A percentile compares a stretch with the other conserved stretches of the same genome.
Evolutionary conservation across 345 rosid genomes (phyloP).

Genomic region (Cardamine occulta): DNA sequence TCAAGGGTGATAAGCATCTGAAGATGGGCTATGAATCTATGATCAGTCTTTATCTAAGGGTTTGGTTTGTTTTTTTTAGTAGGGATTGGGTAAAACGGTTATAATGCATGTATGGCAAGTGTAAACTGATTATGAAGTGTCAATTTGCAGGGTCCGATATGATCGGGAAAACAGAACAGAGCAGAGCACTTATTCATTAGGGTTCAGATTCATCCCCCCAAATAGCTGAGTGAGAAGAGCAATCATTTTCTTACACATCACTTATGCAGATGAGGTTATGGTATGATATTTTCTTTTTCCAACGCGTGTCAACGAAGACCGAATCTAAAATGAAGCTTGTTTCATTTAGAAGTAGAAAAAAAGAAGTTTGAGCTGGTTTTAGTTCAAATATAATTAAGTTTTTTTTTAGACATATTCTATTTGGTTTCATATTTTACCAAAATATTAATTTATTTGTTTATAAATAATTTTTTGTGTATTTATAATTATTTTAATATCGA

Average conservation of each 20-base stretch:
- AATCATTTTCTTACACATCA: conserved; percentile 39
- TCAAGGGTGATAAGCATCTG: conserved; percentile 17
- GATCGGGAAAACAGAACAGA: conserved; percentile 39
- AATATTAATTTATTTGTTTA: not conserved
- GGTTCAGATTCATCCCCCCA: conserved; percentile 44
- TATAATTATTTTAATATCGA: not conserved
- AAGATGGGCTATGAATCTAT: not conserved
- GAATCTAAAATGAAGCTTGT: not conserved
- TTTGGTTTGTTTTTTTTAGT: not conserved
- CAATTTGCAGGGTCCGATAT: conserved; percentile 42
- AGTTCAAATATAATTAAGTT: no score
- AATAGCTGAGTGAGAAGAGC: conserved; percentile 21
- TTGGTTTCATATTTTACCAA: not conserved
- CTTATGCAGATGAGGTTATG: conserved; percentile 11
- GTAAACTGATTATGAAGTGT: conserved; percentile 30
- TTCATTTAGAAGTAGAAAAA: not conserved
- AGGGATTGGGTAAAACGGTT: conserved; percentile 29
- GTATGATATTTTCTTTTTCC: not conserved
- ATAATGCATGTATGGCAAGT: conserved; percentile 30
- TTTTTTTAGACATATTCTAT: no score
- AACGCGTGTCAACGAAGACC: not conserved
- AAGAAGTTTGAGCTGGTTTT: not conserved
- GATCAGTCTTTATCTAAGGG: conserved; percentile 6
- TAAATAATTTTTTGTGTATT: conserved; percentile 1
- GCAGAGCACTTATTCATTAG: conserved; percentile 30